Percentiles rank a stretch among this genome's conserved stretches.
phyloP scores from a whole-genome alignment of 1,284 basidiomycete species.

The Leccinum insigne region DNA sequence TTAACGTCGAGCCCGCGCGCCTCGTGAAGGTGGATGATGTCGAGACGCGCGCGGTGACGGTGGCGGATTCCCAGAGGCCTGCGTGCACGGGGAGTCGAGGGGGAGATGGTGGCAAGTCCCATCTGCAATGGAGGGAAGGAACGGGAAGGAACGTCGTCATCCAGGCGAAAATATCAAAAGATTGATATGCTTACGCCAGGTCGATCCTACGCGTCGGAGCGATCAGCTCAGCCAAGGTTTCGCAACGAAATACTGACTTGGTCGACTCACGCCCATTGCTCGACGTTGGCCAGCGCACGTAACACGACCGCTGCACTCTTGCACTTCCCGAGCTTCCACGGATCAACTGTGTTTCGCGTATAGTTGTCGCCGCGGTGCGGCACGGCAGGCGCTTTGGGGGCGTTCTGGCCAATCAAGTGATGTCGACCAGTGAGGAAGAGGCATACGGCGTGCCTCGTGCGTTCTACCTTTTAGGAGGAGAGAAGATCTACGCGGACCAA shows the following conservation, averaged over 20 bases:
- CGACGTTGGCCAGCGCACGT: conserved; percentile 1
- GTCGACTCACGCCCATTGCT: conserved; percentile 3
- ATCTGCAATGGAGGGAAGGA: background rate
- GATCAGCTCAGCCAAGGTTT: background rate
- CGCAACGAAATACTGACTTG: background rate
- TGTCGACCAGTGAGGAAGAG: background rate
- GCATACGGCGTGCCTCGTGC: no score
- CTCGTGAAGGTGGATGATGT: conserved; percentile 2
- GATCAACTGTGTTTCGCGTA: conserved; percentile 3
- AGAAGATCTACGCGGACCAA: no score
- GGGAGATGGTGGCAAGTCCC: background rate
- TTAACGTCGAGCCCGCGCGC: background rate
- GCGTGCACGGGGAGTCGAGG: conserved; percentile 3
- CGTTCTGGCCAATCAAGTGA: background rate
- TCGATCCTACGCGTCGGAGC: background rate
- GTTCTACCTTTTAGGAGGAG: no score
- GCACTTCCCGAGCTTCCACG: conserved; percentile 1
- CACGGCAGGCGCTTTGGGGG: background rate
- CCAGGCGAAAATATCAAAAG: background rate
- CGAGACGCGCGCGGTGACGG: conserved; percentile 2
- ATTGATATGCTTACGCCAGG: background rate
- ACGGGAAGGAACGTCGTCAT: no score
- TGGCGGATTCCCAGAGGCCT: conserved; percentile 1
- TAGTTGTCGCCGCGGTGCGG: conserved; percentile 2
- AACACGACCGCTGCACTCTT: conserved; percentile 3